A percentile compares a stretch with the other conserved stretches of the same genome.
Conservation (phyloP, 371 early-diverging fungal genomes). For the Phascolomyces articulosus region DNA sequence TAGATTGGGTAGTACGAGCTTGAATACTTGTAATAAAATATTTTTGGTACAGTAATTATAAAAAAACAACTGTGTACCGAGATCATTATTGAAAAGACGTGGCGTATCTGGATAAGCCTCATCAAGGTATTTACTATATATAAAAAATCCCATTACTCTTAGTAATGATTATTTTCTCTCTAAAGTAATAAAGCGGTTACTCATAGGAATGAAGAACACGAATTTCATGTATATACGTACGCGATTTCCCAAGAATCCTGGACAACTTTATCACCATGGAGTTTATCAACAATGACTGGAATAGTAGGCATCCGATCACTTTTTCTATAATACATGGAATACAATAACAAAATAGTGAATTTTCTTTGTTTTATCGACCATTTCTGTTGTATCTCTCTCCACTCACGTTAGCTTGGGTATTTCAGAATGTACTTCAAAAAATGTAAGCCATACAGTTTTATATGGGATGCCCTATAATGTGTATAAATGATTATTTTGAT, state of each 20-base stretch:
- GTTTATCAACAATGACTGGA: conserved; percentile 11
- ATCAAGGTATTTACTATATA: conserved; percentile 12
- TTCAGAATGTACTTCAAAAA: conserved; percentile 6
- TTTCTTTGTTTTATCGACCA: too few relatives aligned
- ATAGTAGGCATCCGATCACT: conserved; percentile 6
- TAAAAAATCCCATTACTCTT: neutral
- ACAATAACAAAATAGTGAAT: too few relatives aligned
- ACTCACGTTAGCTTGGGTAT: conserved; percentile 14
- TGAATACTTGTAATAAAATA: conserved; percentile 3
- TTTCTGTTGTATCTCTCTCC: neutral
- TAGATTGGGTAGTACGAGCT: neutral
- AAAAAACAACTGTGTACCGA: conserved; percentile 12
- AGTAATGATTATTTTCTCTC: too few relatives aligned
- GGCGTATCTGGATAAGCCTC: conserved; percentile 15
- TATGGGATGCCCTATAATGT: conserved; percentile 20
- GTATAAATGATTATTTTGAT: neutral
- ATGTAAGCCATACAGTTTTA: conserved; percentile 19
- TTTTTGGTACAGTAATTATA: conserved; percentile 9
- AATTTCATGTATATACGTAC: neutral
- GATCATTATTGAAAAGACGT: conserved; percentile 5
- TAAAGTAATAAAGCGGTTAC: too few relatives aligned
- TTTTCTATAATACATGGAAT: conserved; percentile 11
- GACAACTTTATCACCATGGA: conserved; percentile 9
- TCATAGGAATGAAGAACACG: too few relatives aligned
- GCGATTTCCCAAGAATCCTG: conserved; percentile 21